Evolutionary conservation across 2,329 filamentous ascomycete genomes (phyloP).

Genomic region (Pleoardoris graminearum): DNA sequence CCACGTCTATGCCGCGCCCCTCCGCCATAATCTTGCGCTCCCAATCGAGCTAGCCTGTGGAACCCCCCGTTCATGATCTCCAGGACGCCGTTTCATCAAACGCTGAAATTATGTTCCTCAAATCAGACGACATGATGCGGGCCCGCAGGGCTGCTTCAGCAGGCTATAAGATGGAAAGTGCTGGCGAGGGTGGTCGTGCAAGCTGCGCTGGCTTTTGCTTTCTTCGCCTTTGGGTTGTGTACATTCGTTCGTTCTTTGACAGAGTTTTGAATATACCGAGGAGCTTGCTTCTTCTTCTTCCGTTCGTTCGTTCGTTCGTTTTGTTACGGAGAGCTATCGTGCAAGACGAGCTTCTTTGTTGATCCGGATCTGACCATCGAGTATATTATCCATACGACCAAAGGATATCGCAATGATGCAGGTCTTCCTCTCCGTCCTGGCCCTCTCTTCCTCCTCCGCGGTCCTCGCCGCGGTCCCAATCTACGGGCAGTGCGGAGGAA

Average conservation of each 20-base stretch:
- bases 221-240: too few relatives aligned
- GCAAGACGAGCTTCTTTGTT: too few relatives aligned
- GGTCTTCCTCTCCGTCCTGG: constrained; percentile 34
- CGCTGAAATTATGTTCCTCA: constrained; percentile 20
- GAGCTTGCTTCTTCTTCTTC: constrained; percentile 5
- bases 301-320: neutral
- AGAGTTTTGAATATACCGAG: too few relatives aligned
- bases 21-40: neutral
- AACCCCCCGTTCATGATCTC: too few relatives aligned
- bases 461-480: constrained; percentile 32
- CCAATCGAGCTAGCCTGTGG: constrained; percentile 1
- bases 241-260: neutral
- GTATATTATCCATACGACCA: neutral
- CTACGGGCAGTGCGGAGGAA: constrained; percentile 54
- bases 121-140: neutral
- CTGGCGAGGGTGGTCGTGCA: neutral
- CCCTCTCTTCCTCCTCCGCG: constrained; percentile 31
- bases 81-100: constrained; percentile 28
- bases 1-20: neutral
- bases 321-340: neutral
- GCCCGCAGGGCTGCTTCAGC: neutral
- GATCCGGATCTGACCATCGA: neutral
- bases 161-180: neutral
- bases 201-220: neutral
- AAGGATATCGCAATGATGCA: constrained; percentile 22